phyloP scores from a whole-genome alignment of 352 stramenopile genomes.

The Globisporangium yorkense region DNA sequence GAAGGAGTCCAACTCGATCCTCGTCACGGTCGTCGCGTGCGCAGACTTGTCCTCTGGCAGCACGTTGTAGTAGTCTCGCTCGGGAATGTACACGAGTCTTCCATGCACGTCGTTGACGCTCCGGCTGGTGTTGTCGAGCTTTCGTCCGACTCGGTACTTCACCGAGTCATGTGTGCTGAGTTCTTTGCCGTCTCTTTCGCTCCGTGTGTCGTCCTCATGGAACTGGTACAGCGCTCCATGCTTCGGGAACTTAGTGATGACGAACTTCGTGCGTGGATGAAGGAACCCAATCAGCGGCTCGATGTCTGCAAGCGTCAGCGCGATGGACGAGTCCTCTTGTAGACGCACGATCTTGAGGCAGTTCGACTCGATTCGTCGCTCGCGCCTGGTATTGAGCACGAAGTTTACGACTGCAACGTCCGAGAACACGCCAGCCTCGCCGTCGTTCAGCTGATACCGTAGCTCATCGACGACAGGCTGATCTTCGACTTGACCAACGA shows the following conservation, averaged over 20 bases:
- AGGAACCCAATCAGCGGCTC: conserved; percentile 38
- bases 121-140: not conserved
- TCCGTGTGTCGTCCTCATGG: conserved; percentile 1
- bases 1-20: conserved; percentile 24
- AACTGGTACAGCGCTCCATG: conserved; percentile 56
- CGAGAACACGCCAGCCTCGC: conserved; percentile 17
- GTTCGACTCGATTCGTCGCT: not conserved
- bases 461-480: conserved; percentile 31
- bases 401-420: conserved; percentile 9
- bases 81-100: conserved; percentile 36
- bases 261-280: conserved; percentile 20
- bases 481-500: not conserved
- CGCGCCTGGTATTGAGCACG: not conserved
- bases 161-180: not conserved
- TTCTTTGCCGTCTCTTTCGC: not conserved
- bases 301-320: conserved; percentile 26
- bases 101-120: conserved; percentile 23
- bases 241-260: conserved; percentile 28
- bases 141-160: conserved; percentile 7
- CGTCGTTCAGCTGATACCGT: conserved; percentile 44
- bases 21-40: conserved; percentile 2
- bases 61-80: conserved; percentile 50
- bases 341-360: conserved; percentile 23
- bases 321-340: conserved; percentile 42
- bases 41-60: not conserved